Conservation (phyloP, 1,284 basidiomycete species). For the Schizopora paradoxa region DNA sequence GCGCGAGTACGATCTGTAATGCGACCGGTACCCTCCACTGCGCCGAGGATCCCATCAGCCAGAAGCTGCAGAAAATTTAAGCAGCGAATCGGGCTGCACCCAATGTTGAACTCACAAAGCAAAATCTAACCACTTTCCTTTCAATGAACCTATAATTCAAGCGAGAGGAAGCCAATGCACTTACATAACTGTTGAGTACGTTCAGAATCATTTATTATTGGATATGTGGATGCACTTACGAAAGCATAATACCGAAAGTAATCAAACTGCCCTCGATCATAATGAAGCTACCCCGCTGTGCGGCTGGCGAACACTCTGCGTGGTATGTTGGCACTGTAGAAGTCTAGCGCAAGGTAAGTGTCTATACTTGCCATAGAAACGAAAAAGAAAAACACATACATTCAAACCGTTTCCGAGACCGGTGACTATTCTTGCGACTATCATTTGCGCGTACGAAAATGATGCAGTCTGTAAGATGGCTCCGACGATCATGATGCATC, state of each 20-base stretch:
- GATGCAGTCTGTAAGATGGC: constrained; percentile 54
- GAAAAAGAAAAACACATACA: constrained; percentile 29
- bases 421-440: constrained; percentile 57
- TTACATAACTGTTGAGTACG: constrained; percentile 39
- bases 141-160: not conserved
- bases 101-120: constrained; percentile 50
- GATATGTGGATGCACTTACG: constrained; percentile 36
- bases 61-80: constrained; percentile 37
- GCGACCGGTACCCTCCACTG: constrained; percentile 71
- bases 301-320: constrained; percentile 59
- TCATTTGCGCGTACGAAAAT: constrained; percentile 49
- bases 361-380: not conserved
- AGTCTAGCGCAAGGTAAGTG: constrained; percentile 37
- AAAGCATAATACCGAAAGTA: constrained; percentile 66
- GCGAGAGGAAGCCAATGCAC: constrained; percentile 26
- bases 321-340: constrained; percentile 61
- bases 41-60: constrained; percentile 44
- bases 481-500: constrained; percentile 57
- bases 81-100: too few relatives aligned
- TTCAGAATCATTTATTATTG: not conserved
- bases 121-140: constrained; percentile 57
- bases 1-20: constrained; percentile 58
- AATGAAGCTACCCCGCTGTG: constrained; percentile 58
- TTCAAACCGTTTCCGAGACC: constrained; percentile 68
- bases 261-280: constrained; percentile 68